Base-by-base conservation (phyloP, 2,329 filamentous ascomycete species). In the Aspergillus hiratsukae region DNA sequence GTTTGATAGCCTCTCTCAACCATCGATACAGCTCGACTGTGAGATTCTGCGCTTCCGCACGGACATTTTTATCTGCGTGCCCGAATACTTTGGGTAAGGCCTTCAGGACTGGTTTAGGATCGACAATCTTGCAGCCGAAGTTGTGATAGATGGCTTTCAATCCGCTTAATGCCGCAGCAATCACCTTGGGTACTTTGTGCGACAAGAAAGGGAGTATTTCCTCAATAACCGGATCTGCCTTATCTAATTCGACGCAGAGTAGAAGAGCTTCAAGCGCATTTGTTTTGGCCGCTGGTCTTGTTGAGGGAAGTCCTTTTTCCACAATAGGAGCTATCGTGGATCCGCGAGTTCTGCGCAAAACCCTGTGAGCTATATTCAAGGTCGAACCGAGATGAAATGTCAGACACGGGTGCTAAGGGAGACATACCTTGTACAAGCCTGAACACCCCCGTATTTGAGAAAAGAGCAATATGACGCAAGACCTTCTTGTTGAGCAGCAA, bases 1-100 rank as follows among this genome's bases (percentile, higher is more conserved):
- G 91, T 72, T 99, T 99, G 87, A 99, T 97, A 10, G 93, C 93
- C 62, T 99, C 94, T 64, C 93, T 89, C 35, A 99, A 81, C 94
- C 95, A 99, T 74, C 94, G 83, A 75, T 99, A 99, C 56, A 99
- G 84, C 71, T 99, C 95, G 49, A 97, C 90, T 0, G 93, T 89
- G 56, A 99, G 80, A 65, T 88, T 91, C 49, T 94, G 94, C 28
- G 92, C 91, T 72, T 97, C 94, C 3, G 92, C 91, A 74, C 94
- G 88, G 17, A 99, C 90, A 71, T 97, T 97, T 76, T 99, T 99
- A 80, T 99, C 94, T 31, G 94, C 93, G 72, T 97, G 94, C 21
- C 90, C 91, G 70, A 97, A 99, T 1, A 87, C 88, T 70, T 96
- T 96, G 3, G 94, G 91, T 2, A 99, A 80, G 10, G 84, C 78